Conservation (phyloP, 78 protist genomes). For the Planoprotostelium fungivorum region DNA sequence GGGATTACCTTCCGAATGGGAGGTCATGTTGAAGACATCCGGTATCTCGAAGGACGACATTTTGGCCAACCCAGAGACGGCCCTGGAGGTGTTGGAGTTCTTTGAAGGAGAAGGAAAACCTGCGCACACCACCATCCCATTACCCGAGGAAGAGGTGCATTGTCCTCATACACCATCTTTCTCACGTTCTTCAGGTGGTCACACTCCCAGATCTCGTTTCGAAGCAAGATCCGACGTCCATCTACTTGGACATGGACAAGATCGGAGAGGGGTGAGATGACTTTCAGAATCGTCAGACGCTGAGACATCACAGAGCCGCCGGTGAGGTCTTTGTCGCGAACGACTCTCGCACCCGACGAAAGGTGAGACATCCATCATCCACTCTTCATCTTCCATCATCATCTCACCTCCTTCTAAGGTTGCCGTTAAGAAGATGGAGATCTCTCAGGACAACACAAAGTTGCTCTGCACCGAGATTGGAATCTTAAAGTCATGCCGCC, state of each 20-base stretch:
- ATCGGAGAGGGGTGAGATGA: conserved; percentile 64
- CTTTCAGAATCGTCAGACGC: neutral
- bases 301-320: conserved; percentile 35
- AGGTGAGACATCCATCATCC: neutral
- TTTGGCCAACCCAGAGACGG: conserved; percentile 45
- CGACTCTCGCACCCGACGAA: neutral
- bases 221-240: conserved; percentile 46
- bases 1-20: conserved; percentile 75
- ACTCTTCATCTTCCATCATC: neutral
- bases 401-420: conserved; percentile 5
- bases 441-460: conserved; percentile 57
- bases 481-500: conserved; percentile 58
- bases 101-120: conserved; percentile 25
- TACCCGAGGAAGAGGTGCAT: conserved; percentile 44
- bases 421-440: conserved; percentile 70
- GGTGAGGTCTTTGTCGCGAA: conserved; percentile 74
- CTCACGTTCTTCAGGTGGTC: neutral
- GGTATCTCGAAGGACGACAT: conserved; percentile 53
- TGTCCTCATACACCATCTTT: neutral
- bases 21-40: conserved; percentile 37
- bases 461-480: conserved; percentile 65
- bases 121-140: neutral
- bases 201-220: conserved; percentile 28
- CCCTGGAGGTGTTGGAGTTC: conserved; percentile 54
- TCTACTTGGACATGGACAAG: conserved; percentile 49